These are phyloP conservation scores for Teunomyces kruisii DNA, from an alignment of 805 yeast species.

Conservation along the genomic window DNA sequence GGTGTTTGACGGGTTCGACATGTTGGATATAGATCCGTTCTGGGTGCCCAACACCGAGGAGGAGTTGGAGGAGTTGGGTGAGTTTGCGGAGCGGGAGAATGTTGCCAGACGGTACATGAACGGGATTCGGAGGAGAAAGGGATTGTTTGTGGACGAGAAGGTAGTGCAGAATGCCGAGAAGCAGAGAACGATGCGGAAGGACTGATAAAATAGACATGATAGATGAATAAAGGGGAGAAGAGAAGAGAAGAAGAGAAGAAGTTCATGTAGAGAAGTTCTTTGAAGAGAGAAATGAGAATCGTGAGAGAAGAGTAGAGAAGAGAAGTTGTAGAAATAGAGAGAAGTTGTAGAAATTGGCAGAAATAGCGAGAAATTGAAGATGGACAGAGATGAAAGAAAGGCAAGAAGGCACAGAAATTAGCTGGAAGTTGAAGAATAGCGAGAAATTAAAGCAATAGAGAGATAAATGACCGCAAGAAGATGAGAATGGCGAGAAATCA, in stretches of 20 bases:
- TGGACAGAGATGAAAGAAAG: too few relatives aligned
- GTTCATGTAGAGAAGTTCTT: too few relatives aligned
- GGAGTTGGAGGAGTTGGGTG: constrained; percentile 92
- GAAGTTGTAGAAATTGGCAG: not conserved
- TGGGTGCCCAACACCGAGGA: constrained; percentile 99
- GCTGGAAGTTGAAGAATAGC: too few relatives aligned
- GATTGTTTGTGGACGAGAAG: constrained; percentile 85
- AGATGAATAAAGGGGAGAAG: too few relatives aligned
- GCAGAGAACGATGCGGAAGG: constrained; percentile 83
- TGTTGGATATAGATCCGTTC: constrained; percentile 90
- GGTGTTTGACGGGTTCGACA: constrained; percentile 84
- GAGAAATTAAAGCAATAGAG: too few relatives aligned
- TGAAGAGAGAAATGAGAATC: too few relatives aligned
- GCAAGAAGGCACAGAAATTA: too few relatives aligned
- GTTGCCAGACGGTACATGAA: constrained; percentile 87
- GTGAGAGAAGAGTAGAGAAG: not conserved
- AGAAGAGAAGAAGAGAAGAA: too few relatives aligned
- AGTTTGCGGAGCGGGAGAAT: constrained; percentile 87
- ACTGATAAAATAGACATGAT: constrained; percentile 26
- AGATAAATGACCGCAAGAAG: too few relatives aligned
- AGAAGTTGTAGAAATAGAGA: not conserved
- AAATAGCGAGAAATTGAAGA: too few relatives aligned
- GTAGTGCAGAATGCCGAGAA: constrained; percentile 91
- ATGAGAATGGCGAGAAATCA: too few relatives aligned
- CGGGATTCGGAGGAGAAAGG: constrained; percentile 78